A percentile compares a stretch with the other conserved stretches of the same genome.
Conservation (phyloP, 805 yeast species). For the Teunomyces panamensis region DNA sequence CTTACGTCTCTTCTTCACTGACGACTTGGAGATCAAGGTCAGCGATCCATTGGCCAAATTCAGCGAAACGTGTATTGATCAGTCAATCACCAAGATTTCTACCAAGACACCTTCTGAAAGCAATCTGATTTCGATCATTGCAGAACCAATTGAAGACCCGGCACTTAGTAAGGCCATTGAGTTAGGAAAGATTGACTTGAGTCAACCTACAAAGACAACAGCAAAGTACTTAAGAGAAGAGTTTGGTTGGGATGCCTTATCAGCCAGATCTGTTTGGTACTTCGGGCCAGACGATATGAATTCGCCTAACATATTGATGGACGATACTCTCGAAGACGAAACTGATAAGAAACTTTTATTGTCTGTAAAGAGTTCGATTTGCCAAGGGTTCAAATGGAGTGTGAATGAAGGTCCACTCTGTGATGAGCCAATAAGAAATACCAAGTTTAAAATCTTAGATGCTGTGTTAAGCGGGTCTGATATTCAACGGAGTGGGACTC, state of each 20-base stretch:
- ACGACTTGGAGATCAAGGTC: slow-evolving; percentile 66
- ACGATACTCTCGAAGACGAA: slow-evolving; percentile 73
- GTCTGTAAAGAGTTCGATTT: slow-evolving; percentile 51
- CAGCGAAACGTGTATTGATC: slow-evolving; percentile 68
- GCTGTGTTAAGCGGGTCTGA: slow-evolving; percentile 49
- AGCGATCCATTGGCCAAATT: slow-evolving; percentile 83
- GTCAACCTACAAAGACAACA: slow-evolving; percentile 39
- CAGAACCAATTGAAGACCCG: slow-evolving; percentile 64
- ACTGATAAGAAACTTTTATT: slow-evolving; percentile 53
- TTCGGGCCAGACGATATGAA: slow-evolving; percentile 49
- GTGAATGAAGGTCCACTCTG: slow-evolving; percentile 88
- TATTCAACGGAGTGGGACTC: slow-evolving; percentile 55
- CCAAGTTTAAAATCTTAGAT: slow-evolving; percentile 69
- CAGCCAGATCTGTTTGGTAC: slow-evolving; percentile 79
- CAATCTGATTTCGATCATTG: slow-evolving; percentile 62
- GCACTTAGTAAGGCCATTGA: slow-evolving; percentile 57
- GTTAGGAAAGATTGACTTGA: slow-evolving; percentile 38
- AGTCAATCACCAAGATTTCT: slow-evolving; percentile 66
- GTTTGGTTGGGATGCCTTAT: slow-evolving; percentile 79
- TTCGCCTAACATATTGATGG: slow-evolving; percentile 53
- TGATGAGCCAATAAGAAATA: slow-evolving; percentile 72
- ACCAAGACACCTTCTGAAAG: slow-evolving; percentile 54
- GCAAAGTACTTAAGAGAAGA: slow-evolving; percentile 54
- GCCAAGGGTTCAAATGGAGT: slow-evolving; percentile 83
- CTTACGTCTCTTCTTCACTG: slow-evolving; percentile 57